Evolutionary conservation across 805 yeast species (phyloP), one percentile per base, ranked within the genome.

Genomic region (Naumovozyma castellii): DNA sequence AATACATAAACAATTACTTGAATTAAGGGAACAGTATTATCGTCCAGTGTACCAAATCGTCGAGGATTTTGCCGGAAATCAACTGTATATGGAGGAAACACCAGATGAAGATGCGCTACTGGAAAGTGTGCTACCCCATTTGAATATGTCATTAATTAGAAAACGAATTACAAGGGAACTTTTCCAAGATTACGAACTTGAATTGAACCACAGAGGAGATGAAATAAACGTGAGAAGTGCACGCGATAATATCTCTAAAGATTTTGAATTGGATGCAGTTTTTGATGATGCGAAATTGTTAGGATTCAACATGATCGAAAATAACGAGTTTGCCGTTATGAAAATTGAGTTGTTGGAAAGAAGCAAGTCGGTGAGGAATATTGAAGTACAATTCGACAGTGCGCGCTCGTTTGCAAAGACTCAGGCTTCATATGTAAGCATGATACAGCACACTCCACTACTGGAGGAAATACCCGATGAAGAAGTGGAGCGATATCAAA

Each of bases 391-490:
- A 10, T 22, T 22, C 10, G 27, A n/a, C n/a, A n/a, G n/a, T n/a
- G n/a, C n/a, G n/a, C n/a, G n/a, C n/a, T n/a, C n/a, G n/a, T n/a
- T n/a, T n/a, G 14, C 6, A 12, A 30, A 36, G 17, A 30, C 5
- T 12, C 17, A 17, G 6, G 9, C 16, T 3, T 13, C 10, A 16
- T 13, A 15, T 22, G 27, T 22, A 6, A 6, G 6, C 27, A 22
- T 6, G 13, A 15, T 13, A 28, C 16, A 18, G 3, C 32, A 33
- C 33, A 50, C 56, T n/a, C 49, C 51, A 3, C 38, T 50, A 1
- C 43, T 59, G 14, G 62, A 56, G 37, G 64, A 59, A 17, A 51
- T 57, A 4, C 58, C 57, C 31, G 64, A 59, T 35, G 62, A 49
- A 40, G 61, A 57, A 25, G 40, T 47, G 9, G 39, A 44, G 15